Evolutionary conservation across 768 basidiomycete genomes (phyloP).

Genomic region (Neoboletus brunneissimus): DNA sequence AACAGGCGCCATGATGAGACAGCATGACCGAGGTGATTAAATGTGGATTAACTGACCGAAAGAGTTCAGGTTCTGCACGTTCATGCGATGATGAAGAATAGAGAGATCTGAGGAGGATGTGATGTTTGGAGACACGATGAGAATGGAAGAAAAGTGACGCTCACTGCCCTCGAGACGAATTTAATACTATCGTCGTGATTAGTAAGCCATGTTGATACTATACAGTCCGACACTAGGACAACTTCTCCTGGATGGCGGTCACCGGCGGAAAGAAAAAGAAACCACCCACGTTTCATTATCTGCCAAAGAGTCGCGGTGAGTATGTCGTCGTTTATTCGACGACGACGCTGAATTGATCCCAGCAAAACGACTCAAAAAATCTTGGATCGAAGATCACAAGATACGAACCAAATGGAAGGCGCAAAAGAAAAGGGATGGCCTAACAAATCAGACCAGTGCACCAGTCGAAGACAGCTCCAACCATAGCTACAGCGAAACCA

Average conservation of each 20-base stretch:
- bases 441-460: constrained; percentile 15
- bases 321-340: neutral
- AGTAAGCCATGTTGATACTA: constrained; percentile 23
- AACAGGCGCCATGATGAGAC: constrained; percentile 17
- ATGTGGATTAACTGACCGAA: constrained; percentile 50
- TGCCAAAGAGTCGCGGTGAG: constrained; percentile 61
- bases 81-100: constrained; percentile 75
- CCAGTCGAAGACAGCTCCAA: neutral
- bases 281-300: constrained; percentile 70
- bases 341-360: constrained; percentile 6
- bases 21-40: neutral
- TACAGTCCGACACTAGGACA: neutral
- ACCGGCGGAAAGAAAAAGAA: constrained; percentile 37
- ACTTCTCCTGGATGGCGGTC: neutral
- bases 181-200: constrained; percentile 23
- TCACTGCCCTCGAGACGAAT: constrained; percentile 13
- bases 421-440: constrained; percentile 55
- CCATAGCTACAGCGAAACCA: neutral
- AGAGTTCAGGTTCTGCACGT: constrained; percentile 87
- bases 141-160: constrained; percentile 21
- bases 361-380: constrained; percentile 81
- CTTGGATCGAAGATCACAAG: constrained; percentile 76
- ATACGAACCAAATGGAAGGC: constrained; percentile 77
- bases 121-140: constrained; percentile 38
- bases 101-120: constrained; percentile 46